Evolutionary conservation across 2,329 filamentous ascomycete genomes (phyloP), one percentile per base, ranked within the genome.

Genomic region (Diaporthe sp.): DNA sequence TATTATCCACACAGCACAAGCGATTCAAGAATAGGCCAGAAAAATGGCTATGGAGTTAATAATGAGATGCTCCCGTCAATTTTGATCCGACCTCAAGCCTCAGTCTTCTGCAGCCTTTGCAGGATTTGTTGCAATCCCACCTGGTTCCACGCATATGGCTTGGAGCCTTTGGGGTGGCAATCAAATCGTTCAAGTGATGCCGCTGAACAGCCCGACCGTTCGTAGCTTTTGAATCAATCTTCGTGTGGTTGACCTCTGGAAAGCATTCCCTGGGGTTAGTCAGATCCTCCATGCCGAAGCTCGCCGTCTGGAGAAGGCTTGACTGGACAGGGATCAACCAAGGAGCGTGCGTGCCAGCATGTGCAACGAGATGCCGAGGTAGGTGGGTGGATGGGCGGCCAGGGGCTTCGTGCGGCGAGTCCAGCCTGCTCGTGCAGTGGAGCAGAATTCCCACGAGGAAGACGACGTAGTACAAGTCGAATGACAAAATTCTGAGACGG

Each of bases 341-440:
- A 35, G 61, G 7, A n/a, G 28, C 17, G 28, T 5, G 15, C 8
- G 19, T 33, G 22, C 30, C 12, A 8, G 19, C 42, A n/a, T 6
- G 9, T 67, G 61, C 42, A 22, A 66, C 12, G 2, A 50, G 28
- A 35, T 67, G 61, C 61, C 61, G 61, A 67, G 61, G 61, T 22
- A 35, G 45, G 3, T 7, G 42, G 28, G 45, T 9, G 10, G 19
- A 17, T 17, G 28, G 42, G 50, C 12, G 17, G n/a, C 19, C 19
- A 15, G 2, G 28, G 25, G 8, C n/a, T n/a, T n/a, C n/a, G n/a
- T n/a, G n/a, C 35, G 5, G 25, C 25, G 22, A 5, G 1, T 13
- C 15, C 13, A 22, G 3, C 13, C 8, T 1, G 13, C 2, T 2
- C 17, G 4, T 66, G 17, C 19, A 1, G n/a, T 3, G 19, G 8